Percentiles rank a stretch among this genome's conserved stretches.
Evolutionary conservation across 2,329 filamentous ascomycete species (phyloP).

Genomic region (Penicillium sp.): DNA sequence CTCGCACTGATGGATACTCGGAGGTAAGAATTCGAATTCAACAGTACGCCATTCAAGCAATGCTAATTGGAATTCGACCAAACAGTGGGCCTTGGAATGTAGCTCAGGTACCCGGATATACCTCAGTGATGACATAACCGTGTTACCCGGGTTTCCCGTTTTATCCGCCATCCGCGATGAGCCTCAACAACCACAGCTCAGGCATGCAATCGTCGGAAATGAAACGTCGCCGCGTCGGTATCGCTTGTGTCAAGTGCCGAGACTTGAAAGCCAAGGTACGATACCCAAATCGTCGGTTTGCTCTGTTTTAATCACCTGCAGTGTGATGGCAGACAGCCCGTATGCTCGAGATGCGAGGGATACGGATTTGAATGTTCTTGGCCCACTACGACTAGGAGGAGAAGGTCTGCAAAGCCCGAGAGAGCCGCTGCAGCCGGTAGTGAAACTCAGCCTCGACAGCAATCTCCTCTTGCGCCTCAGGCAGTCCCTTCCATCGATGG

Average conservation of each 20-base stretch:
- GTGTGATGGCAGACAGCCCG: conserved; percentile 31
- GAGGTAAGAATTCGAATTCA: too few relatives aligned
- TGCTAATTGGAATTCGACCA: not conserved
- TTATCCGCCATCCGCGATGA: not conserved
- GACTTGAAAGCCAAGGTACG: conserved; percentile 26
- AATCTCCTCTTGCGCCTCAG: not conserved
- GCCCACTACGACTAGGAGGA: conserved; percentile 16
- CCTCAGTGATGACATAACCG: not conserved
- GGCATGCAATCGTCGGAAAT: not conserved
- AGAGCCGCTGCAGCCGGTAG: not conserved
- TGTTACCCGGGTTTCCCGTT: not conserved
- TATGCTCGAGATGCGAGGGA: conserved; percentile 29
- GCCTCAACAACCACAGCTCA: not conserved
- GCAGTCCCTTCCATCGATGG: not conserved
- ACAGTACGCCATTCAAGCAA: too few relatives aligned
- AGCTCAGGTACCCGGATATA: conserved; percentile 28
- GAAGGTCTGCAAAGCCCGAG: not conserved
- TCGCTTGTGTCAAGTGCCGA: conserved; percentile 27
- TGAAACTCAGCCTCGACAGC: not conserved
- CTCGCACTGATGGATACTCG: too few relatives aligned
- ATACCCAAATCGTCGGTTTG: not conserved
- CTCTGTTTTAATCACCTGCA: conserved; percentile 5
- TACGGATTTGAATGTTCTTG: conserved; percentile 31
- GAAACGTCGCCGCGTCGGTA: conserved; percentile 22
- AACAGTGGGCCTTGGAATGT: not conserved